Percentiles rank a stretch among this genome's conserved stretches.
Evolutionary conservation across 257 asterid genomes (phyloP).

Genomic region (Solanum megistacrolobum): DNA sequence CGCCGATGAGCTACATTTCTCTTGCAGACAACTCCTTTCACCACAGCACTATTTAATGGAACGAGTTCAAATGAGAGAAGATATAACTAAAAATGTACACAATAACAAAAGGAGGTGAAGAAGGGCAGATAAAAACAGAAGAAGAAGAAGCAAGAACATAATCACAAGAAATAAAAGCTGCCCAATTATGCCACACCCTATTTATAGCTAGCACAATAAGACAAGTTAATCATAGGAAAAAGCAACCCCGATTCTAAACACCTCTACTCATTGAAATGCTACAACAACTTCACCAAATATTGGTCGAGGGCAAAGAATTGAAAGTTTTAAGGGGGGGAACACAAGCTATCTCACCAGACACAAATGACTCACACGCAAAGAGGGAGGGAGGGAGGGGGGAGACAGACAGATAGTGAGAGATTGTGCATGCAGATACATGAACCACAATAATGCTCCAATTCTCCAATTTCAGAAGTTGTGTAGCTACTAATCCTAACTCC

Average conservation of each 20-base stretch:
- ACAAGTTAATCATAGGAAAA: neutral
- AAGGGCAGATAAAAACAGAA: neutral
- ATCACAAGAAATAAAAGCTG: neutral
- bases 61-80: slow-evolving; percentile 8
- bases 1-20: slow-evolving; percentile 93
- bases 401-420: neutral
- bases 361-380: neutral
- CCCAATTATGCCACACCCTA: neutral
- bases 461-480: neutral
- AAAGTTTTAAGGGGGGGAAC: neutral
- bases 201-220: neutral
- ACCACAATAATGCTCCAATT: neutral
- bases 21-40: slow-evolving; percentile 91
- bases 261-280: neutral
- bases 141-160: neutral
- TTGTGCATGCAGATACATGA: neutral
- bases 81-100: neutral
- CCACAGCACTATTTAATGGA: slow-evolving; percentile 47
- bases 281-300: neutral
- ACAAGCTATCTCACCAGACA: neutral
- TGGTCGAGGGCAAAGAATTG: neutral
- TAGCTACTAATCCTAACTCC: neutral
- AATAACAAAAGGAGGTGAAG: neutral
- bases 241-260: neutral
- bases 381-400: neutral